Percentiles rank a stretch among this genome's conserved stretches.
phyloP scores from a whole-genome alignment of 1,284 basidiomycete genomes.

The Naganishia cerealis region DNA sequence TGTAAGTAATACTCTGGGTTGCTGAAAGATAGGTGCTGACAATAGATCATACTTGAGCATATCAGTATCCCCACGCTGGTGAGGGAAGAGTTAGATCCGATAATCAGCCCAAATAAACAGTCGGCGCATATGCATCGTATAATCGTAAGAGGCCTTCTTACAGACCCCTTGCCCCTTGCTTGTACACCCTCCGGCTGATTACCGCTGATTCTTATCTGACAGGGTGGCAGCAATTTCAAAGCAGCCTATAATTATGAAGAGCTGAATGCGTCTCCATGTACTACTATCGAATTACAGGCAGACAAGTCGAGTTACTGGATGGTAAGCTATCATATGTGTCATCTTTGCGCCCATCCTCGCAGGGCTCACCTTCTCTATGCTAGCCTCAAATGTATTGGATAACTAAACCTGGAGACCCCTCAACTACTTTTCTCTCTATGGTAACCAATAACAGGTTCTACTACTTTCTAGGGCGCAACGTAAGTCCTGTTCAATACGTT shows the following conservation, averaged over 20 bases:
- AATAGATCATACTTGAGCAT: background rate
- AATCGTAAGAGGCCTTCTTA: background rate
- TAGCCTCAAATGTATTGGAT: conserved; percentile 35
- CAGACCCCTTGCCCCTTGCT: background rate
- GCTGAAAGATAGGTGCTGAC: background rate
- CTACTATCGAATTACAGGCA: conserved; percentile 37
- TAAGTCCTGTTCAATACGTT: background rate
- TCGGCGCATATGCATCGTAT: conserved; percentile 34
- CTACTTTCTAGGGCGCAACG: conserved; percentile 36
- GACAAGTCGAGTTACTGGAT: conserved; percentile 46
- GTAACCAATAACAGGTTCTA: conserved; percentile 35
- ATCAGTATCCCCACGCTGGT: conserved; percentile 11
- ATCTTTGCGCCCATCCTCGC: background rate
- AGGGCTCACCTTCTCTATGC: background rate
- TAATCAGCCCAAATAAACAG: conserved; percentile 32
- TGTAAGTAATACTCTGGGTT: background rate
- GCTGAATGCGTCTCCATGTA: conserved; percentile 38
- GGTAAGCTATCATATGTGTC: background rate
- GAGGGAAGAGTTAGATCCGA: conserved; percentile 33
- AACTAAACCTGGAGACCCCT: conserved; percentile 16
- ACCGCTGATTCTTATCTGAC: background rate
- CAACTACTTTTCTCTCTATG: conserved; percentile 33
- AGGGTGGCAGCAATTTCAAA: conserved; percentile 41
- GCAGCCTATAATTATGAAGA: conserved; percentile 43
- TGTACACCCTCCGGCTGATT: background rate